phyloP scores from a whole-genome alignment of 1,284 basidiomycete species.

The Veloboletus limbatus region DNA sequence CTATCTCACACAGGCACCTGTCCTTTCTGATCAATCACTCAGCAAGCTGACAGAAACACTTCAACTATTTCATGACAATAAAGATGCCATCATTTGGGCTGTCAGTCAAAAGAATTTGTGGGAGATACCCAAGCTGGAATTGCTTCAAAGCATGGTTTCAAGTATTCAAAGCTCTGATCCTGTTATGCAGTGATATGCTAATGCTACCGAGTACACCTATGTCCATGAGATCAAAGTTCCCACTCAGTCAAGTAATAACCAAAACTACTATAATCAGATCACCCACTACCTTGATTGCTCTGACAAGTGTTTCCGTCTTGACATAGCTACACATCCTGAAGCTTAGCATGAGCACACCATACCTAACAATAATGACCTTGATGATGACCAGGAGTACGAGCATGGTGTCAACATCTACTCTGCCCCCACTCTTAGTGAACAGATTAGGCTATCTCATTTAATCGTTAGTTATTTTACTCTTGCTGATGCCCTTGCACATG shows the following conservation, averaged over 20 bases:
- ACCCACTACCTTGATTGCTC: background rate
- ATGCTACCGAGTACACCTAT: conserved; percentile 1
- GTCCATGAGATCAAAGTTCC: conserved; percentile 1
- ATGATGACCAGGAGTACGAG: background rate
- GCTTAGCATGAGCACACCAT: background rate
- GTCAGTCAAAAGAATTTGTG: background rate
- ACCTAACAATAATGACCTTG: background rate
- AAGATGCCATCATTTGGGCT: background rate
- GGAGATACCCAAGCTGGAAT: background rate
- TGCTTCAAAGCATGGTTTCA: background rate
- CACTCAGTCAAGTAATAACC: background rate
- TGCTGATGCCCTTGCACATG: background rate
- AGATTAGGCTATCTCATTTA: background rate
- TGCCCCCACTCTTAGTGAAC: background rate
- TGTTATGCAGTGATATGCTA: background rate
- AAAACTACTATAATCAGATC: conserved; percentile 5
- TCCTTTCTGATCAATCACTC: background rate
- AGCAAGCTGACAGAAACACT: background rate
- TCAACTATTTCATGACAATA: background rate
- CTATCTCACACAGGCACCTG: background rate
- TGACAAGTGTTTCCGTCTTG: background rate
- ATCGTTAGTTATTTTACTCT: conserved; percentile 1
- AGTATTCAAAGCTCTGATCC: background rate
- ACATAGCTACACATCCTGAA: background rate
- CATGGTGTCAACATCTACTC: background rate